Percentiles rank a stretch among this genome's conserved stretches.
Evolutionary conservation across 768 basidiomycete genomes (phyloP).

Genomic region (Tubosaeta sp.): DNA sequence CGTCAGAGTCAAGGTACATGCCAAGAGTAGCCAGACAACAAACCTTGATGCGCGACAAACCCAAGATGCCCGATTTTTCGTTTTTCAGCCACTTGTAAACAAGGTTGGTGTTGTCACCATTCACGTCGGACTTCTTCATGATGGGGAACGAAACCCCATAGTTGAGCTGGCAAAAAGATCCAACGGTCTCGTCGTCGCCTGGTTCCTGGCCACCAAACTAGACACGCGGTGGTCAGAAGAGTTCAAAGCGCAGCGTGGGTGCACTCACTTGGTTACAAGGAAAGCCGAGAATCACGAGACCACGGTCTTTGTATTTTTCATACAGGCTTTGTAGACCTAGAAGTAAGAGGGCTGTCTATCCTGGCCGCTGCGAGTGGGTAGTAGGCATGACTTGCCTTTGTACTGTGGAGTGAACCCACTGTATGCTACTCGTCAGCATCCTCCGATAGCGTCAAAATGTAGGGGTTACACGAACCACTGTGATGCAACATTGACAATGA

Average conservation of each 20-base stretch:
- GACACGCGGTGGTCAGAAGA: not conserved
- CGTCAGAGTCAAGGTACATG: not conserved
- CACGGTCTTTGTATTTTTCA: conserved; percentile 75
- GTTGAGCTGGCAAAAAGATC: conserved; percentile 71
- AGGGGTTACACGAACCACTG: conserved; percentile 42
- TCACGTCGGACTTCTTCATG: conserved; percentile 92
- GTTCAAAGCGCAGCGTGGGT: not conserved
- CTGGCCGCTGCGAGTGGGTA: not conserved
- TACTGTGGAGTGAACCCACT: conserved; percentile 87
- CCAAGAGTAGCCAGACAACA: conserved; percentile 8
- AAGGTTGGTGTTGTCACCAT: conserved; percentile 79
- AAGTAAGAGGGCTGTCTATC: not conserved
- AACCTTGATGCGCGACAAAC: conserved; percentile 73
- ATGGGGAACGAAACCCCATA: conserved; percentile 89
- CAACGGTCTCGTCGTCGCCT: conserved; percentile 69
- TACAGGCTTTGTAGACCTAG: conserved; percentile 75
- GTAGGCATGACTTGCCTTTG: conserved; percentile 41
- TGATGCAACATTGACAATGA: conserved; percentile 77
- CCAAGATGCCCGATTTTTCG: conserved; percentile 69
- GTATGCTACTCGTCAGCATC: conserved; percentile 2
- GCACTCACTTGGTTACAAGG: conserved; percentile 77
- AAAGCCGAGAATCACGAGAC: conserved; percentile 80
- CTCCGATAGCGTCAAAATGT: not conserved
- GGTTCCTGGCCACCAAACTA: conserved; percentile 89
- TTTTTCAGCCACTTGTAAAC: conserved; percentile 84